phyloP scores from a whole-genome alignment of 805 yeast genomes.

The Monosporozyma aerobia region DNA sequence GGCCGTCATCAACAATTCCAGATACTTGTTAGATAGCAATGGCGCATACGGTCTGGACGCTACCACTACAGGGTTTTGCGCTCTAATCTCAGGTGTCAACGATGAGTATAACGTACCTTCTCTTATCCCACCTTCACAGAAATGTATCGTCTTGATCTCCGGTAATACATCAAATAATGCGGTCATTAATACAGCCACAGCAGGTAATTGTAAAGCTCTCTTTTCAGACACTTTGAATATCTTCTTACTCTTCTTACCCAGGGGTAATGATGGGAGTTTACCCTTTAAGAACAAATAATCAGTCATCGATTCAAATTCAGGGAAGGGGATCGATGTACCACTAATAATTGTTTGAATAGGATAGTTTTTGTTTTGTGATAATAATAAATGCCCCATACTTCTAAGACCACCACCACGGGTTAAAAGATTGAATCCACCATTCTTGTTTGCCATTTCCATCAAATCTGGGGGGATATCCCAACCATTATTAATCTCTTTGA shows the following conservation, averaged over 20 bases:
- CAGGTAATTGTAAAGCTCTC: conserved; percentile 59
- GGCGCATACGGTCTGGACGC: conserved; percentile 71
- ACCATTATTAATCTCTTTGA: conserved; percentile 39
- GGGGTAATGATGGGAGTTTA: conserved; percentile 32
- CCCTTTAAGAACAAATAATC: conserved; percentile 43
- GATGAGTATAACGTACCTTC: conserved; percentile 65
- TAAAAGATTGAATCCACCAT: conserved; percentile 55
- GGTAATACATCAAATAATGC: conserved; percentile 59
- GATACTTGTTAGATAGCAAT: conserved; percentile 47
- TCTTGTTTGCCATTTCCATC: conserved; percentile 39
- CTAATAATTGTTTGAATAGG: conserved; percentile 64
- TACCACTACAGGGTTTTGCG: conserved; percentile 59
- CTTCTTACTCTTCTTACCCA: conserved; percentile 23
- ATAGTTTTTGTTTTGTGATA: conserved; percentile 44
- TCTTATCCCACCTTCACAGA: conserved; percentile 69
- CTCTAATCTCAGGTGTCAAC: conserved; percentile 46
- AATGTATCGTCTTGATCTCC: conserved; percentile 49
- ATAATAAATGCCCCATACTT: conserved; percentile 55
- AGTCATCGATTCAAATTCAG: conserved; percentile 42
- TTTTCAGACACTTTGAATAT: conserved; percentile 60
- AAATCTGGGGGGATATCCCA: conserved; percentile 47
- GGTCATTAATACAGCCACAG: conserved; percentile 52
- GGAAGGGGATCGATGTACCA: conserved; percentile 53
- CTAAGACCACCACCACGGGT: conserved; percentile 71
- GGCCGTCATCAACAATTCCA: conserved; percentile 44